phyloP scores from a whole-genome alignment of 2,329 filamentous ascomycete genomes.

The Penicillium thymicola region DNA sequence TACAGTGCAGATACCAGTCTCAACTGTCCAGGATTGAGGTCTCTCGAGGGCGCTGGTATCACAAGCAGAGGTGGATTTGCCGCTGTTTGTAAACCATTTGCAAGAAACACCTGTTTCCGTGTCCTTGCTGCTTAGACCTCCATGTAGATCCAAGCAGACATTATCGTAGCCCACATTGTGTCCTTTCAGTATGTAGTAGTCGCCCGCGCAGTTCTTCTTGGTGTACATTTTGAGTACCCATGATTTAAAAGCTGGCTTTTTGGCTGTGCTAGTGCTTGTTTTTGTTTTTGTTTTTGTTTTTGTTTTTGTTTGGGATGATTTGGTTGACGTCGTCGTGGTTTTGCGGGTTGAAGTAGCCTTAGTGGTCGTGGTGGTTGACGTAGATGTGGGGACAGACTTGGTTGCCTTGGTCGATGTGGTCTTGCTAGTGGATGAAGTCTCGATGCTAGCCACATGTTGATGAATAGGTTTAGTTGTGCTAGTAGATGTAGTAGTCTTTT shows the following conservation, averaged over 20 bases:
- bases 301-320: neutral
- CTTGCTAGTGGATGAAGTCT: neutral
- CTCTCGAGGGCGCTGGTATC: neutral
- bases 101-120: neutral
- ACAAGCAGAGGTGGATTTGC: neutral
- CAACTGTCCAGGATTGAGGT: neutral
- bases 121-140: neutral
- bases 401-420: neutral
- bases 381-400: neutral
- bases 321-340: neutral
- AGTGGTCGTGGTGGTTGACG: neutral
- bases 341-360: neutral
- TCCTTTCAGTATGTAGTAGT: conserved; percentile 14
- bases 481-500: neutral
- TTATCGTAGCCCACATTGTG: neutral
- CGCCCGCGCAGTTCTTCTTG: conserved; percentile 5
- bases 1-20: neutral
- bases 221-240: conserved; percentile 12
- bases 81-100: neutral
- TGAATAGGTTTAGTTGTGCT: neutral
- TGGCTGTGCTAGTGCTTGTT: neutral
- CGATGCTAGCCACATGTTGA: neutral
- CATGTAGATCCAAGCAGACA: neutral
- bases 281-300: neutral
- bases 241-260: neutral